Evolutionary conservation across 2,329 filamentous ascomycete genomes (phyloP).

Genomic region (Aspergillus sp.): DNA sequence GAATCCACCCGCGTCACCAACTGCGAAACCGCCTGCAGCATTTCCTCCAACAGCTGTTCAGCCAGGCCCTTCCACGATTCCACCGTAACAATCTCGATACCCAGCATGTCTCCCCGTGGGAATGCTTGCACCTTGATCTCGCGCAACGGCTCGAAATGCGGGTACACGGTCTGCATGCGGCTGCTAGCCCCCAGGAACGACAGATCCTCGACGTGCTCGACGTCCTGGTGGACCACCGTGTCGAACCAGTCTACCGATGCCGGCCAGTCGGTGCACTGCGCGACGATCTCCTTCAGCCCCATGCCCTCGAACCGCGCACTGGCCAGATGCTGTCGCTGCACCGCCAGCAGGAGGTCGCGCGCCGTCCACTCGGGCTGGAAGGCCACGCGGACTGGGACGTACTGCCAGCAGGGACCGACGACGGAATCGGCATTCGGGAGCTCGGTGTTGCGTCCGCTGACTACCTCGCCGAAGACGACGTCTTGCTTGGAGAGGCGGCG

Average conservation of each 20-base stretch:
- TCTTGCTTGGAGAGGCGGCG: constrained; percentile 48
- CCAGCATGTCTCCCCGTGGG: constrained; percentile 54
- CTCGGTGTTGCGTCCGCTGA: constrained; percentile 56
- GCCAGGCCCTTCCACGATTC: constrained; percentile 51
- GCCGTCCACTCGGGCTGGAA: constrained; percentile 49
- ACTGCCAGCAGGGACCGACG: constrained; percentile 54
- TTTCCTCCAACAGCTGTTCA: constrained; percentile 49
- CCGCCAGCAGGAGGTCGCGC: constrained; percentile 44
- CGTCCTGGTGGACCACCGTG: constrained; percentile 56
- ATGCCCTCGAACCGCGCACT: constrained; percentile 50
- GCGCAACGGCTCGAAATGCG: constrained; percentile 48
- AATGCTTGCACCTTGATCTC: constrained; percentile 52
- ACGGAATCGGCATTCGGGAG: constrained; percentile 51
- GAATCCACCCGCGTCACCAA: not conserved
- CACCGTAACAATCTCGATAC: constrained; percentile 54
- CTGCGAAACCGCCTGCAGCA: not conserved
- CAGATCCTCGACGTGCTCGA: constrained; percentile 54
- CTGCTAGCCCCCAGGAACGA: constrained; percentile 23
- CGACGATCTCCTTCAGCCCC: constrained; percentile 48
- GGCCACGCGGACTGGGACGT: constrained; percentile 56
- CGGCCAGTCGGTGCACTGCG: constrained; percentile 45
- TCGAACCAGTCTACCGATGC: constrained; percentile 42
- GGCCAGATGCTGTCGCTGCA: constrained; percentile 53
- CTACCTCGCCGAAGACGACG: constrained; percentile 61
- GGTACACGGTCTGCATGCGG: constrained; percentile 56